A percentile compares a stretch with the other conserved stretches of the same genome.
These are phyloP conservation scores for Penicillium sp. DNA, from an alignment of 2,329 filamentous ascomycete species.

Conservation along the genomic window DNA sequence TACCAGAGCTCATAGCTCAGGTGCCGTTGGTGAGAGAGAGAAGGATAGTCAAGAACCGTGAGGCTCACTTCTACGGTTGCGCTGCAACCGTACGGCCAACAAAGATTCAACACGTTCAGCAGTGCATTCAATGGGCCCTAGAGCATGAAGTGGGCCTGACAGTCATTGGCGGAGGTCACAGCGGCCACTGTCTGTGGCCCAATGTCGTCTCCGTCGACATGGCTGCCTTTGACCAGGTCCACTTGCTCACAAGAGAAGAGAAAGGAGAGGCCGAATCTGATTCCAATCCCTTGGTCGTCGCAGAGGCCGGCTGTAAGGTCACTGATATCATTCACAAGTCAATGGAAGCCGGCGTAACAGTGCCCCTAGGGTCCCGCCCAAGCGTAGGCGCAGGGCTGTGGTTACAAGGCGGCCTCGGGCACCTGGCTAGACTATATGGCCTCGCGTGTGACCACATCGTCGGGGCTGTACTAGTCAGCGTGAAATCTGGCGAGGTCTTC, in stretches of 20 bases:
- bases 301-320: no score
- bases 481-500: no score
- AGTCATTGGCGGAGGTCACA: slow-evolving; percentile 53
- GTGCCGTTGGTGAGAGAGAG: slow-evolving; percentile 29
- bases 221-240: slow-evolving; percentile 46
- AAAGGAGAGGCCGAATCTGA: no score
- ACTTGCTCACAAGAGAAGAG: no score
- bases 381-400: slow-evolving; percentile 56
- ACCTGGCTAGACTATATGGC: no score
- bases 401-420: no score
- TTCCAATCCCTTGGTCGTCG: slow-evolving; percentile 46
- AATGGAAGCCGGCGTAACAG: no score
- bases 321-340: no score
- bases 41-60: slow-evolving; percentile 19
- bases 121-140: slow-evolving; percentile 51
- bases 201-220: slow-evolving; percentile 54
- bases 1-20: slow-evolving; percentile 38
- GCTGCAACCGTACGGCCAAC: slow-evolving; percentile 43
- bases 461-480: no score
- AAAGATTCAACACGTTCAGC: slow-evolving; percentile 43
- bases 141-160: slow-evolving; percentile 41
- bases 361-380: slow-evolving; percentile 55
- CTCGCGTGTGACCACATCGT: no score
- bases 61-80: slow-evolving; percentile 42
- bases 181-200: slow-evolving; percentile 49